phyloP scores from a whole-genome alignment of 192 early-diverging fungal genomes.

The Coemansia sp. region DNA sequence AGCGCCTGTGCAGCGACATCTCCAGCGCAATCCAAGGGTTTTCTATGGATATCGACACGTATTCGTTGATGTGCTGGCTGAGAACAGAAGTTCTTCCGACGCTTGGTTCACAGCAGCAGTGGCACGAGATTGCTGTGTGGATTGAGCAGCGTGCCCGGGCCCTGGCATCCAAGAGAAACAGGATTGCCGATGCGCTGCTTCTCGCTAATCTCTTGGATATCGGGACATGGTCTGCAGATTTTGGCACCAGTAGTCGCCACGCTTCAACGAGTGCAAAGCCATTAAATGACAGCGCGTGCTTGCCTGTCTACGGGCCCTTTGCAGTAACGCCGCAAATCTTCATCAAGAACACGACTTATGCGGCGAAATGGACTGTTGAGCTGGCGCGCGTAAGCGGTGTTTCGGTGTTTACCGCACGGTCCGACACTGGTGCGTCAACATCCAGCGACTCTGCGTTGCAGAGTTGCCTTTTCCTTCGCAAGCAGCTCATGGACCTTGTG shows the following conservation, averaged over 20 bases:
- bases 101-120: conserved; percentile 25
- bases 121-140: conserved; percentile 53
- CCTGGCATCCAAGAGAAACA: conserved; percentile 42
- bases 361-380: conserved; percentile 13
- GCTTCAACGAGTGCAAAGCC: not conserved
- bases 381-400: conserved; percentile 10
- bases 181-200: conserved; percentile 49
- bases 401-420: not conserved
- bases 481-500: conserved; percentile 61
- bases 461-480: conserved; percentile 25
- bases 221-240: not conserved
- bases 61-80: conserved; percentile 52
- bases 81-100: conserved; percentile 55
- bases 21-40: conserved; percentile 53
- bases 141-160: conserved; percentile 56
- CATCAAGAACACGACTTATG: conserved; percentile 16
- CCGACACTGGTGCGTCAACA: not conserved
- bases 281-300: not conserved
- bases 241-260: not conserved
- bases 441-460: conserved; percentile 9
- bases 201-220: conserved; percentile 53
- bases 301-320: conserved; percentile 4
- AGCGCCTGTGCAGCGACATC: conserved; percentile 41
- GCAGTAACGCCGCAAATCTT: conserved; percentile 36
- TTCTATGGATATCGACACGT: conserved; percentile 27